Evolutionary conservation across 305 asterid genomes (phyloP).

Genomic region (Coffea humblotiana): DNA sequence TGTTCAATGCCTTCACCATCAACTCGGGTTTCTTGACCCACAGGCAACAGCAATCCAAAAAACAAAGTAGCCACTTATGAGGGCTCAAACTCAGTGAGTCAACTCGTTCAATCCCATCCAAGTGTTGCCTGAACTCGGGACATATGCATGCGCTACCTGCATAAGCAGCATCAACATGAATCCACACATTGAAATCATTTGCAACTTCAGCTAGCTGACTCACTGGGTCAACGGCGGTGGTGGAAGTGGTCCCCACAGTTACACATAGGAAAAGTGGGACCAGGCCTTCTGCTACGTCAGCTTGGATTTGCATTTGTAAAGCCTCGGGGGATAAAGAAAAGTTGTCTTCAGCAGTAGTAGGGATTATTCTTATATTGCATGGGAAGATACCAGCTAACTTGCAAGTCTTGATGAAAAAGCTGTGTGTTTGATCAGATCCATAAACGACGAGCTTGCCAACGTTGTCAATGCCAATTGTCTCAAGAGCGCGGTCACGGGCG

Average conservation of each 20-base stretch:
- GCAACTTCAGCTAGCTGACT: background rate
- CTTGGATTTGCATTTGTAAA: background rate
- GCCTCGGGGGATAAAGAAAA: background rate
- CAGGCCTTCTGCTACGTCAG: background rate
- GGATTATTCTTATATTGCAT: background rate
- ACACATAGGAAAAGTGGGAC: background rate
- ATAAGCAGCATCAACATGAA: background rate
- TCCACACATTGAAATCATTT: background rate
- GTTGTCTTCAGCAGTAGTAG: background rate
- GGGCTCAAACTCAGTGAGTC: background rate
- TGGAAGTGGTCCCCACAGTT: background rate
- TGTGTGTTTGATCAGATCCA: background rate
- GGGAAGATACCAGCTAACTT: background rate
- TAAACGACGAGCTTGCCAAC: background rate
- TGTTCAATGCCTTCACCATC: conserved; percentile 23
- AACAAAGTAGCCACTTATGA: background rate
- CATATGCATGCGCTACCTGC: background rate
- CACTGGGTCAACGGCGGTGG: background rate
- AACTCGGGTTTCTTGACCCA: conserved; percentile 24
- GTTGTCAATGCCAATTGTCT: background rate
- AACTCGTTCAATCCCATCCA: background rate
- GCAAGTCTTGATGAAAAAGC: background rate
- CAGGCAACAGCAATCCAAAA: background rate
- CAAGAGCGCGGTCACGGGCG: background rate
- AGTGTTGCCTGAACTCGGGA: background rate